A percentile compares a stretch with the other conserved stretches of the same genome.
phyloP scores from a whole-genome alignment of 2,329 filamentous ascomycete species.

The Penicillium sclerotigenum region DNA sequence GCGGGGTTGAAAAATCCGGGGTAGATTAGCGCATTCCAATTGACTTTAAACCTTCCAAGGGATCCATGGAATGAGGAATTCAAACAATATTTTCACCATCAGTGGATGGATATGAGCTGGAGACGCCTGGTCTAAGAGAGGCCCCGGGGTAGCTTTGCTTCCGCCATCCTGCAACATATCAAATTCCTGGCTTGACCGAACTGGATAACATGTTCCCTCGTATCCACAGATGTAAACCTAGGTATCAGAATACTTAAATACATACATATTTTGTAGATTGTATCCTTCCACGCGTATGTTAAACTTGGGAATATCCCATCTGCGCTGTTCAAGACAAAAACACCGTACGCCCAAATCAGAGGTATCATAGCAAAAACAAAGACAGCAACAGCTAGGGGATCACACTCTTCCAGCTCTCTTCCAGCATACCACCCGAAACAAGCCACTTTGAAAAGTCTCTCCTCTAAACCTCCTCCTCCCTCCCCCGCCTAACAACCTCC shows the following conservation, averaged over 20 bases:
- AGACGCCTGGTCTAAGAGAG: background rate
- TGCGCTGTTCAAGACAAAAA: background rate
- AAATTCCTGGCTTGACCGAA: background rate
- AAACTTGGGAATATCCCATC: background rate
- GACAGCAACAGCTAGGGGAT: background rate
- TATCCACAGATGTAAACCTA: background rate
- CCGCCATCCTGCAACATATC: background rate
- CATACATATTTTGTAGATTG: background rate
- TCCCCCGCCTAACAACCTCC: constrained; percentile 56
- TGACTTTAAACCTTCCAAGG: background rate
- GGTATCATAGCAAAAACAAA: constrained; percentile 4
- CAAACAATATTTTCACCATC: too few relatives aligned
- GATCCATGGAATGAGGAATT: background rate
- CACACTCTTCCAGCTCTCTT: background rate
- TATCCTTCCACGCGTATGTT: background rate
- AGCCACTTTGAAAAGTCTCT: constrained; percentile 5
- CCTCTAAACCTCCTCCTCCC: constrained; percentile 45
- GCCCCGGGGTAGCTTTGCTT: background rate
- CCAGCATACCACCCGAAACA: background rate
- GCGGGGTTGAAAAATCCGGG: constrained; percentile 1
- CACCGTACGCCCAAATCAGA: background rate
- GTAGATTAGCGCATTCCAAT: constrained; percentile 4
- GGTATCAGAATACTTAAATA: background rate
- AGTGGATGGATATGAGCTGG: too few relatives aligned
- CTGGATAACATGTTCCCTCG: background rate